Conservation (phyloP, 208 protist genomes). For the Leishmania mexicana region DNA sequence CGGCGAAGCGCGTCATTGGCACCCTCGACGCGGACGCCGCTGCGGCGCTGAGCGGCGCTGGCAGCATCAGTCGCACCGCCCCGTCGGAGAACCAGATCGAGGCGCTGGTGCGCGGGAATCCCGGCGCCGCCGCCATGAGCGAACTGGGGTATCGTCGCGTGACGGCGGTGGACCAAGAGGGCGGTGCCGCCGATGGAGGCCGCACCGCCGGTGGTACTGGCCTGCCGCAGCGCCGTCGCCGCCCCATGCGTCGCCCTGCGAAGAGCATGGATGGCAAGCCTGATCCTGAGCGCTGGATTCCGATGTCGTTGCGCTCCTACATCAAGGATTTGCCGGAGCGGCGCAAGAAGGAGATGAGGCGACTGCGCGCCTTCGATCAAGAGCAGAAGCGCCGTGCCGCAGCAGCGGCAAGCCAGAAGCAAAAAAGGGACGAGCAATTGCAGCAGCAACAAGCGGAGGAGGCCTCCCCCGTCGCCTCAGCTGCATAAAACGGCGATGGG, state of each 20-base stretch:
- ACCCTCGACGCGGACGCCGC: conserved; percentile 22
- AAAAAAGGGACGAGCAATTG: conserved; percentile 17
- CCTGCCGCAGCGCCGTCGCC: conserved; percentile 35
- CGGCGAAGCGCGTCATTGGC: conserved; percentile 19
- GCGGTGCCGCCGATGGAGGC: background rate
- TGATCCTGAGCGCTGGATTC: conserved; percentile 90
- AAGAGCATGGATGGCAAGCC: conserved; percentile 70
- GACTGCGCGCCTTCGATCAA: conserved; percentile 80
- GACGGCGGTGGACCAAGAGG: conserved; percentile 18
- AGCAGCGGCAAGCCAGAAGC: conserved; percentile 19
- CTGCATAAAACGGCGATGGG: background rate
- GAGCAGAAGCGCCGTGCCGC: conserved; percentile 76
- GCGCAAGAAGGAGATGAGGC: conserved; percentile 81
- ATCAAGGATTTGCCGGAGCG: conserved; percentile 83
- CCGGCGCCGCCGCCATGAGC: conserved; percentile 54
- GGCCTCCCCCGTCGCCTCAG: background rate
- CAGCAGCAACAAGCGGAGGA: background rate
- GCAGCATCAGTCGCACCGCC: background rate
- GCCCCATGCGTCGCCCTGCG: conserved; percentile 55
- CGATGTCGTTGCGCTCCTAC: conserved; percentile 81
- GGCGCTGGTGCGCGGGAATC: conserved; percentile 39
- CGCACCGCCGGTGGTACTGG: background rate
- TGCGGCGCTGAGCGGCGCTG: conserved; percentile 6
- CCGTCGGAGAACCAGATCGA: conserved; percentile 42
- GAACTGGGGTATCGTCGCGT: conserved; percentile 64